Base-by-base conservation (phyloP, 2,329 filamentous ascomycete species). In the Phyllosticta citribraziliensis region DNA sequence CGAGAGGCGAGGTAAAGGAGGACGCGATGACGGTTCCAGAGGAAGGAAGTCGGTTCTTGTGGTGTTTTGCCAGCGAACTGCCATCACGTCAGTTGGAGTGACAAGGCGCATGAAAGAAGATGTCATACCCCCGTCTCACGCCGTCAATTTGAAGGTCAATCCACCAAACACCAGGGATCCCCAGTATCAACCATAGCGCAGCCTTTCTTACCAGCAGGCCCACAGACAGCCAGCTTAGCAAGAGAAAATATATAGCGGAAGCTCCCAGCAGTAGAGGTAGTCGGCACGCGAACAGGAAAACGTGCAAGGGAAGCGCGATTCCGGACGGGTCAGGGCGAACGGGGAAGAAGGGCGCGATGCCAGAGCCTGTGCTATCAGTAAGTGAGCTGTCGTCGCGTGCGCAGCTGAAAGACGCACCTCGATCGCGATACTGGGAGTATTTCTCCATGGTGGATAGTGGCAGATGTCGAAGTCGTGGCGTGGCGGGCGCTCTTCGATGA, bases 61-160 rank as follows among this genome's bases (percentile, higher is more conserved):
- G 86, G 68, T 91, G 86, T 69, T 88, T 86, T 55, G 88, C 86
- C 33, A 96, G 80, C 25, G 88, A 82, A 55, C 82, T 64, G 54
- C 25, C 33, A 53, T 22, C 27, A 22, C 10, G 35, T 19, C 10
- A n/a, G 40, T 61, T 52, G 63, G 56, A 52, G 63, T 17, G 9
- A 33, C 62, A 12, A 19, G 14, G 17, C 22, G 2, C 52, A 51
- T 14, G 4, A 3, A 25, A 27, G 33, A 47, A 57, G 22, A 10
- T 10, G 56, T 70, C 79, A 61, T 73, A 92, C 77, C 94, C 94
- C 76, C 91, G 89, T 76, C 90, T 92, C 59, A 99, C 94, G 62
- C 93, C 93, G 73, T 99, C 94, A 66, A 99, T 90, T 74, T 97
- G 93, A n/a, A 99, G 79, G 75, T 99, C 94, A 61, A 97, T 87